Evolutionary conservation across 2,329 filamentous ascomycete genomes (phyloP).

Genomic region (Pezicula rhizophila): DNA sequence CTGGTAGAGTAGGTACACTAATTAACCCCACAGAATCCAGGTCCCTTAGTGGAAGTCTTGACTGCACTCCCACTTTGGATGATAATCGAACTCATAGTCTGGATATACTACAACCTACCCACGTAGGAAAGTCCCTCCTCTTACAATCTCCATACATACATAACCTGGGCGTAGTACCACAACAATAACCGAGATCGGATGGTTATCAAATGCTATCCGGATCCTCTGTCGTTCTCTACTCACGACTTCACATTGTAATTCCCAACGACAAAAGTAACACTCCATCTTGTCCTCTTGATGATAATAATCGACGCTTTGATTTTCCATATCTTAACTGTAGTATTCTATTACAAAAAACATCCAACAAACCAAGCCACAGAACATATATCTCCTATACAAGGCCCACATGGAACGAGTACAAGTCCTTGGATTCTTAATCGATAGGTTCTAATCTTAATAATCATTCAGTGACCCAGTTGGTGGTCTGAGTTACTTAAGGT

Average conservation of each 20-base stretch:
- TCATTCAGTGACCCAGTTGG: conserved; percentile 9
- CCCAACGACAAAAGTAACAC: conserved; percentile 29
- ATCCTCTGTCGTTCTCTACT: conserved; percentile 41
- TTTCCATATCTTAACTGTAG: conserved; percentile 38
- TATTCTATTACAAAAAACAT: conserved; percentile 36
- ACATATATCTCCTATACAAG: background rate
- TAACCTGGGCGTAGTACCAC: conserved; percentile 16
- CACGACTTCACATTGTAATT: conserved; percentile 38
- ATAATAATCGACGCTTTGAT: conserved; percentile 37
- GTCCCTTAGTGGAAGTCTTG: conserved; percentile 19
- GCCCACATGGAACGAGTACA: conserved; percentile 38
- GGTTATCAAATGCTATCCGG: conserved; percentile 18
- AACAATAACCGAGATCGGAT: background rate
- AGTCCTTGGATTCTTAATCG: conserved; percentile 41
- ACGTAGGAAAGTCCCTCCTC: conserved; percentile 4
- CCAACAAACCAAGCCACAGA: background rate
- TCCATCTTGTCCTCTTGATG: conserved; percentile 36
- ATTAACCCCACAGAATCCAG: background rate
- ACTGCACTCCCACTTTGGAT: conserved; percentile 16
- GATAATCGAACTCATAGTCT: conserved; percentile 5
- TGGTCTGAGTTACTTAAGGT: no score
- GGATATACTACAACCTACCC: conserved; percentile 3
- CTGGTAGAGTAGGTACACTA: no score
- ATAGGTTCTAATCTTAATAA: conserved; percentile 38
- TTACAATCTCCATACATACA: background rate